Base-by-base conservation (phyloP, 2,329 filamentous ascomycete species). In the Fusarium nurragi region DNA sequence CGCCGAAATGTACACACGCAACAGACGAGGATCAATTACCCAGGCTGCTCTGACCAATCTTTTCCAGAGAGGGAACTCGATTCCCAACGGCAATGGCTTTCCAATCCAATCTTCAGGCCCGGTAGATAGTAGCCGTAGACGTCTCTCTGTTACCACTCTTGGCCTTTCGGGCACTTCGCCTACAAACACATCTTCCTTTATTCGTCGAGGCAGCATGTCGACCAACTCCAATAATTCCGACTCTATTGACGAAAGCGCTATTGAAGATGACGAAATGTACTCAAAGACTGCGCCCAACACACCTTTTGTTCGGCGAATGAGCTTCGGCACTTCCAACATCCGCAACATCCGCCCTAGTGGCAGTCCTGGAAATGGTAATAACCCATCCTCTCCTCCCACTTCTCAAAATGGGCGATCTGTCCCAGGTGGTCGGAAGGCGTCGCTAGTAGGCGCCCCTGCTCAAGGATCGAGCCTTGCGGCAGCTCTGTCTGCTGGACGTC, bases 291-390 rank as follows among this genome's bases (percentile, higher is more conserved):
- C 85, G 16, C 89, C 92, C 30, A 85, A 82, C 50, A 91, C 90
- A 13, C 92, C 93, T 30, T 94, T 94, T 74, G 86, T 86, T 59
- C 90, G 94, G 69, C 90, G 94, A 58, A 89, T 97, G 82, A 97
- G 94, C 79, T 96, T 97, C 73, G 94, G 94, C 61, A 90, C 90
- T 61, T 88, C 93, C 76, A 89, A 88, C 77, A 86, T 91, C 71
- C 89, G 88, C 69, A 80, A 81, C 64, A 79, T 75, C 62, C 78
- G 81, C 51, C 79, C 79, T 32, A 83, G 83, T 72, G 82, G 81
- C 72, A 90, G 88, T 75, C 83, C 88, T 75, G 87, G 85, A 73
- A 86, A 86, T 80, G 88, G 86, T 88, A 87, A 84, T 83, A 81
- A 68, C 77, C 83, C 77, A 71, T 68, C 74, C 64, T 74, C 77